Conservation (phyloP, 2,329 filamentous ascomycete genomes). For the Plenodomus tracheiphilus region DNA sequence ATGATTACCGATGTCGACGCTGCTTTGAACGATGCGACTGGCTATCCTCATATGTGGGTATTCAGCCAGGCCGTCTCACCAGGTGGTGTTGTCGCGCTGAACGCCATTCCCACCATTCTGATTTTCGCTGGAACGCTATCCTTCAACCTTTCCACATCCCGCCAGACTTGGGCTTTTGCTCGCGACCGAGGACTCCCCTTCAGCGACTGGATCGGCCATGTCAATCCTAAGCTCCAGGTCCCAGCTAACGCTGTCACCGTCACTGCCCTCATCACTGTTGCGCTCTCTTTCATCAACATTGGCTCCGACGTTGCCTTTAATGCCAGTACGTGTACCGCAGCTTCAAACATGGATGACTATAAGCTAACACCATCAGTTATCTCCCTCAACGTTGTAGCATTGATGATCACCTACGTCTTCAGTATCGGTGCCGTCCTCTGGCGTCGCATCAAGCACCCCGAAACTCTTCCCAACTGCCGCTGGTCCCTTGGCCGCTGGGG, state of each 20-base stretch:
- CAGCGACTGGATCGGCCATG: constrained; percentile 30
- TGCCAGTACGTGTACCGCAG: constrained; percentile 33
- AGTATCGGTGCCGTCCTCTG: constrained; percentile 47
- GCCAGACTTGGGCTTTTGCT: constrained; percentile 44
- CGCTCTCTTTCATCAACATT: constrained; percentile 41
- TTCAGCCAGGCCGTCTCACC: constrained; percentile 31
- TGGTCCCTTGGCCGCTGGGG: constrained; percentile 48
- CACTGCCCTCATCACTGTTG: constrained; percentile 33
- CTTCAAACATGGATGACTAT: too few species aligned
- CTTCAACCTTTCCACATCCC: constrained; percentile 36
- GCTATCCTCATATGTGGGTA: constrained; percentile 43
- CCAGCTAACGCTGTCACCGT: constrained; percentile 39
- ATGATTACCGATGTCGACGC: constrained; percentile 37
- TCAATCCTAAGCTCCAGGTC: constrained; percentile 30
- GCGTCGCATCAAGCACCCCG: constrained; percentile 42
- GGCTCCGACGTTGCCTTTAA: constrained; percentile 42
- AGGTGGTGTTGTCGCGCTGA: constrained; percentile 34
- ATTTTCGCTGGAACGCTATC: constrained; percentile 38
- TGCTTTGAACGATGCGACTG: constrained; percentile 31
- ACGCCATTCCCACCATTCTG: constrained; percentile 35
- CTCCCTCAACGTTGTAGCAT: constrained; percentile 43
- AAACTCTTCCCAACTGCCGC: constrained; percentile 42
- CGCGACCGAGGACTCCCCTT: constrained; percentile 42
- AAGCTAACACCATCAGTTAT: constrained; percentile 34
- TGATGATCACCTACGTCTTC: constrained; percentile 49